Base-by-base conservation (phyloP, 768 basidiomycete genomes). In the Russula vinacea region DNA sequence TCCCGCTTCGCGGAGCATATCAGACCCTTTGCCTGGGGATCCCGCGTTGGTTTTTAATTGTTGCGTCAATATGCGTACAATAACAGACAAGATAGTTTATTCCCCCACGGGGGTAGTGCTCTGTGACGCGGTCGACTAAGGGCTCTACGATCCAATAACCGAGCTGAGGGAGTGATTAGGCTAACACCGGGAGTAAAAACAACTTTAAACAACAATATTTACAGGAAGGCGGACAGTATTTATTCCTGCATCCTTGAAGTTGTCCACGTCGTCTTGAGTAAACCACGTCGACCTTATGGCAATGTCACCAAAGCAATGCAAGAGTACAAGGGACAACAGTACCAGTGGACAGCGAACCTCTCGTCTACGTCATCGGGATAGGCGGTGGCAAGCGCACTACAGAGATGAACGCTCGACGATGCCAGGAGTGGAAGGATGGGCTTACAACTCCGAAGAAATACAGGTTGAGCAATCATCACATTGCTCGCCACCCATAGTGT, bases 111-210 rank as follows among this genome's bases (percentile, higher is more conserved):
- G 89, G 86, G 71, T 80, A 92, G 52, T 78, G 81, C 71, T 92
- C 90, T 2, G 74, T 77, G 1, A 69, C 68, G 5, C 85, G 79
- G 71, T 91, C 71, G 0, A 92, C 90, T 9, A 92, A 76, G 3
- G 78, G 79, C 71, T 92, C 90, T 9, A 92, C 76, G 53, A 92
- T 85, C 90, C 90, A 92, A 71, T 87, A 92, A 0, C 90, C 90
- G 45, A 92, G 82, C 89, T 90, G 45, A 45, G 1, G 19, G 29
- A 16, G 32, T 11, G 11, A 19, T 54, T 37, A 57, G 42, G 53
- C 39, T 2, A 50, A 0, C 13, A 16, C 9, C 22, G 54, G 42
- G 40, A 5, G 56, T 14, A 45, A 40, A 26, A 22, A 62, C 17
- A 17, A n/a, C n/a, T n/a, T n/a, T n/a, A n/a, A 24, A 24, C 22